Base-by-base conservation (phyloP, 345 rosid species). In the Nasturtium officinale region DNA sequence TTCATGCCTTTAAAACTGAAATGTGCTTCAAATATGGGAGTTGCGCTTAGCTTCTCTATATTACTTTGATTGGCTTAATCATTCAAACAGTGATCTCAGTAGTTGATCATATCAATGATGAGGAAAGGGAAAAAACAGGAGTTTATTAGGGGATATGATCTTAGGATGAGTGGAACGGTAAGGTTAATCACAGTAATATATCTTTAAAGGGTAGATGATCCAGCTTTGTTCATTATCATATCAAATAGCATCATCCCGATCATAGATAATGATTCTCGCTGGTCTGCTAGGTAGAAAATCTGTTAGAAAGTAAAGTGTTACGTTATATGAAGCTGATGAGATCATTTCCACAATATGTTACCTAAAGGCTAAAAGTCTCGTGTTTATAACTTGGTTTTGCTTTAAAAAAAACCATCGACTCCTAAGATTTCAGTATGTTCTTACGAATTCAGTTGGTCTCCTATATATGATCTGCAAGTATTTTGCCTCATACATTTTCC, bases 391-490 rank as follows among this genome's bases (percentile, higher is more conserved):
- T 47, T 47, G 33, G 6, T 25, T 37, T 23, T 71, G 35, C 67
- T n/a, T n/a, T 13, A 51, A 8, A 8, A 18, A 37, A n/a, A 38
- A 18, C 9, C 61, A 12, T 37, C 20, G 29, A 13, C 35, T 15
- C 10, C 9, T 57, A 28, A 1, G 6, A 11, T 29, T 7, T 15
- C 33, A 47, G 0, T 50, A 12, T 40, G n/a, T n/a, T n/a, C n/a
- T n/a, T n/a, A n/a, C n/a, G n/a, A n/a, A n/a, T n/a, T n/a, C n/a
- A n/a, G n/a, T n/a, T n/a, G n/a, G n/a, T 37, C 30, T 66, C 33
- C 55, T 59, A 9, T 16, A 35, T 56, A 45, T 74, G 77, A 68
- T 9, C 13, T 48, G 32, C 42, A 68, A 53, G 48, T 62, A 33
- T 10, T 16, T 43, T 58, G 52, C 35, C 18, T 68, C 56, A 32